Base-by-base conservation (phyloP, 257 asterid genomes). In the Apocynum venetum region DNA sequence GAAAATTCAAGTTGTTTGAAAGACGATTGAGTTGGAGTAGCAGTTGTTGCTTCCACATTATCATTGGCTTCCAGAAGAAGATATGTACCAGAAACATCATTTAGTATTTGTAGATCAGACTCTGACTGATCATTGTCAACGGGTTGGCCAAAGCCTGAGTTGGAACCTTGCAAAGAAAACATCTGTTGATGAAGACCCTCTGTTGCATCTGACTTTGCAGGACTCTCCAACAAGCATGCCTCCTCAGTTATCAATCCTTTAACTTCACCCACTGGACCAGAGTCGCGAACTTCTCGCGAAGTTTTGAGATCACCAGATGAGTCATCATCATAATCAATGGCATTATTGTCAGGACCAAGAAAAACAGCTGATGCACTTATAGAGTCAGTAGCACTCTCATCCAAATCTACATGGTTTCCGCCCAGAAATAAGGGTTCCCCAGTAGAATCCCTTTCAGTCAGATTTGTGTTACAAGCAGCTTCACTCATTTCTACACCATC, bases 151-250 rank as follows among this genome's bases (percentile, higher is more conserved):
- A 66, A 68, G 71, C 48, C 68, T 61, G 80, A 46, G 53, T 64
- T 65, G 31, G 69, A 78, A 77, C 73, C 83, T 15, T 69, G 76
- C 48, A 83, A 36, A 72, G 77, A 77, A 61, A 79, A 85, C 76
- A 77, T 85, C 78, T 44, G 83, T 71, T 82, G 83, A 74, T 72
- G 73, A 52, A 74, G 83, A 85, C 86, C 89, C 49, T 85, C 88
- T 67, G 57, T 38, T 40, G 83, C 77, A 53, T 76, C 79, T 48
- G 82, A 77, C 66, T 88, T 85, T 69, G 12, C 51, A 52, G 74
- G 79, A 48, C 76, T 74, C 77, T 76, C 87, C 48, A 81, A 75
- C 64, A 80, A 77, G 80, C 68, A 71, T 55, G 80, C 43, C 48
- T 71, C 72, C 51, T 61, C 80, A 79, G 78, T 81, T 75, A 81